Base-by-base conservation (phyloP, 306 rosid genomes). In the Prunus persica region DNA sequence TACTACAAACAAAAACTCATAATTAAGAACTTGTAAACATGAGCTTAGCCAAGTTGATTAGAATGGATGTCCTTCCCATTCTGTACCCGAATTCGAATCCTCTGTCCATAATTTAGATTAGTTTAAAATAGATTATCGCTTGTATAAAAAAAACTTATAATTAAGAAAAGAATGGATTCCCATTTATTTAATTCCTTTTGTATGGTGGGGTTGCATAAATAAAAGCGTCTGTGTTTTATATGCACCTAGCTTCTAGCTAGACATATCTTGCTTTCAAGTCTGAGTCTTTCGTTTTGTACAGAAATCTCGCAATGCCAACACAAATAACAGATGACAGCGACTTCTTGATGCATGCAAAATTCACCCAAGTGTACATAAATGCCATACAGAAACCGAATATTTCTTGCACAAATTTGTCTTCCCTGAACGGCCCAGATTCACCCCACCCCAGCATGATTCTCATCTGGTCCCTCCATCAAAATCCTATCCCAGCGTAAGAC, bases 281-380 rank as follows among this genome's bases (percentile, higher is more conserved):
- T 78, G 79, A 80, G 66, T 80, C 72, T 77, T n/a, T 82, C 88
- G 88, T 82, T 85, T 83, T 88, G 69, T 83, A 83, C 80, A 78
- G 66, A 67, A 58, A 56, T 67, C 11, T 68, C 38, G 76, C 82
- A 69, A 77, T 63, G 79, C 60, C 89, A 74, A 76, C 82, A 87
- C 91, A 89, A 82, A 87, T 76, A 89, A 84, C 89, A 82, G 86
- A 72, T 60, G 93, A 86, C 12, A 73, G 72, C 27, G 87, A 84
- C 90, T 25, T 64, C 73, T 81, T 71, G 76, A 83, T 80, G 82
- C 81, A 86, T 76, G 72, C 69, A 79, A 74, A 75, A 58, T 65
- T 58, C 65, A 30, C 73, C 68, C 49, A 71, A 56, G 65, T 52
- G 61, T 75, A 67, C 81, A 76, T 82, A 20, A 85, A 89, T 82